A percentile compares a stretch with the other conserved stretches of the same genome.
These are phyloP conservation scores for Boletus fagicola DNA, from an alignment of 768 basidiomycete genomes.

Conservation along the genomic window DNA sequence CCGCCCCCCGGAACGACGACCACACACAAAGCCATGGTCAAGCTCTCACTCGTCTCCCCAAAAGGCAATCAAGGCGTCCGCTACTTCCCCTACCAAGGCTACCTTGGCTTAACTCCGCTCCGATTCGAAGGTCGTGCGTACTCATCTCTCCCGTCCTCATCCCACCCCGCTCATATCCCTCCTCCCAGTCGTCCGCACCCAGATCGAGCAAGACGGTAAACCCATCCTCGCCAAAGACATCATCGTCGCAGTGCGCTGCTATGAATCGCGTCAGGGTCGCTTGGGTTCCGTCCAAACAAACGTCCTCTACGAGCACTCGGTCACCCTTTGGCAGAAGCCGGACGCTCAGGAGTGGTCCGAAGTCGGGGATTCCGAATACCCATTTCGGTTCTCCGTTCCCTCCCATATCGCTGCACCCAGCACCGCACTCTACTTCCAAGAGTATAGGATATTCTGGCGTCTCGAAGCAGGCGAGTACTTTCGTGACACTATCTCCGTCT, in stretches of 20 bases:
- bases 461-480: conserved; percentile 69
- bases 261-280: conserved; percentile 70
- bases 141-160: conserved; percentile 1
- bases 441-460: conserved; percentile 79
- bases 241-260: conserved; percentile 76
- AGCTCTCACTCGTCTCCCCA: conserved; percentile 61
- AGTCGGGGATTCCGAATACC: conserved; percentile 63
- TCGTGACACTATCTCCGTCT: not conserved
- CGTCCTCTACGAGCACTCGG: conserved; percentile 63
- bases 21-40: conserved; percentile 52
- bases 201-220: conserved; percentile 67
- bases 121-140: conserved; percentile 71
- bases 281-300: conserved; percentile 58
- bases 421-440: conserved; percentile 64
- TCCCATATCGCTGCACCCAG: conserved; percentile 60
- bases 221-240: conserved; percentile 64
- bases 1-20: conserved; percentile 32
- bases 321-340: conserved; percentile 68
- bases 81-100: conserved; percentile 74
- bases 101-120: conserved; percentile 78
- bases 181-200: conserved; percentile 62
- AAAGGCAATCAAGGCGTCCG: conserved; percentile 69
- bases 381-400: conserved; percentile 72
- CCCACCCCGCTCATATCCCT: not conserved
- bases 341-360: conserved; percentile 55